A percentile compares a stretch with the other conserved stretches of the same genome.
Conservation (phyloP, 73 alveolate species). For the Paramecium bursaria region DNA sequence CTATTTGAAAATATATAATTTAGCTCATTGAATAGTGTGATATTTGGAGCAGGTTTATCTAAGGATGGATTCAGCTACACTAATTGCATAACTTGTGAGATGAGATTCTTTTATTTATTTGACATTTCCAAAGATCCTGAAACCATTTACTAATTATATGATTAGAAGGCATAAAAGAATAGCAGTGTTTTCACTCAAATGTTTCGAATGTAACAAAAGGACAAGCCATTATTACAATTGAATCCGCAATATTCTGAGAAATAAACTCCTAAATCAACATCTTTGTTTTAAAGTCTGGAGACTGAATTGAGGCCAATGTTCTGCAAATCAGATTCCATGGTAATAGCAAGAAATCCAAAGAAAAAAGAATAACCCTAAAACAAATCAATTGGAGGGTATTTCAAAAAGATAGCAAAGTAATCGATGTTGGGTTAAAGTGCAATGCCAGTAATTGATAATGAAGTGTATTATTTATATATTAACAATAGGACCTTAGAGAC, state of each 20-base stretch:
- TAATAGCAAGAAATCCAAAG: not conserved
- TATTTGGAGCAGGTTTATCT: constrained; percentile 6
- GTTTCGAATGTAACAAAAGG: constrained; percentile 3
- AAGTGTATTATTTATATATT: not conserved
- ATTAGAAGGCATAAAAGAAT: not conserved
- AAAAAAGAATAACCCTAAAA: constrained; percentile 3
- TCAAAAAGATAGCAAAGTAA: not conserved
- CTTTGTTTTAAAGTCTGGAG: not conserved
- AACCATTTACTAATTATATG: not conserved
- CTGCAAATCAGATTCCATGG: not conserved
- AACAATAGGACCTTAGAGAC: not conserved
- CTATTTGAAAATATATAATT: constrained; percentile 15
- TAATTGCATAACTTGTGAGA: constrained; percentile 28
- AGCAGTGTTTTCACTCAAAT: not conserved
- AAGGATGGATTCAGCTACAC: not conserved
- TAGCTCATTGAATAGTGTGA: not conserved
- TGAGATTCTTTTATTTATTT: constrained; percentile 6
- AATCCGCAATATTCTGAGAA: not conserved
- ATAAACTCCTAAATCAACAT: not conserved
- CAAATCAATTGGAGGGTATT: not conserved
- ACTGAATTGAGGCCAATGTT: not conserved
- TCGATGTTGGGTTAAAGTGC: no score
- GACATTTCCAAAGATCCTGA: constrained; percentile 12
- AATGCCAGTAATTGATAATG: no score
- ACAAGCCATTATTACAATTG: not conserved